Percentiles rank a stretch among this genome's conserved stretches.
Conservation (phyloP, 805 yeast species). For the Clavispora vitiphila region DNA sequence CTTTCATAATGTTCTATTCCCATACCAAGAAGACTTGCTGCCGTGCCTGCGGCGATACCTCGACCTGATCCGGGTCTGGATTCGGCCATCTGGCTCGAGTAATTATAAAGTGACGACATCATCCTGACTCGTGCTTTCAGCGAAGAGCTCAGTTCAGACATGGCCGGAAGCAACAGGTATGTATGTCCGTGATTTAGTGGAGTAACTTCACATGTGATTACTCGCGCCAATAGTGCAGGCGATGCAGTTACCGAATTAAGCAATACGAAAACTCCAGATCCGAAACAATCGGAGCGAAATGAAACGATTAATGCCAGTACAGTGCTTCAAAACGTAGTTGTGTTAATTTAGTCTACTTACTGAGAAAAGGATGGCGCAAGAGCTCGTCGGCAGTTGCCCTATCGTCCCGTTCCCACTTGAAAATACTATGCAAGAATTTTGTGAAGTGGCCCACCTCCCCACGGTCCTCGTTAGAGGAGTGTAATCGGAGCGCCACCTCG, state of each 20-base stretch:
- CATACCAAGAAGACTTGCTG: conserved; percentile 30
- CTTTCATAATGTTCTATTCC: conserved; percentile 21
- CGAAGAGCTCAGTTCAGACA: conserved; percentile 1
- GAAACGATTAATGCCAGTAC: no score
- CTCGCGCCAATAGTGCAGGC: neutral
- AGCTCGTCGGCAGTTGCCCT: conserved; percentile 8
- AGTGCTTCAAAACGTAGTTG: neutral
- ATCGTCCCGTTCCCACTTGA: conserved; percentile 30
- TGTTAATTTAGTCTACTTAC: neutral
- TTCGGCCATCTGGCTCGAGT: conserved; percentile 24
- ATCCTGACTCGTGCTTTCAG: conserved; percentile 6
- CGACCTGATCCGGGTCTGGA: conserved; percentile 21
- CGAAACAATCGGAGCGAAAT: no score
- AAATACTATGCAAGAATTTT: conserved; percentile 24
- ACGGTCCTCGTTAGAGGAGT: conserved; percentile 10
- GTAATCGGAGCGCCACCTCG: conserved; percentile 25
- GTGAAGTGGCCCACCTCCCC: conserved; percentile 16
- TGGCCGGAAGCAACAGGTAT: neutral
- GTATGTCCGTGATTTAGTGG: neutral
- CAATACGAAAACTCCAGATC: no score
- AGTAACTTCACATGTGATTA: neutral
- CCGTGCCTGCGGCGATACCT: conserved; percentile 35
- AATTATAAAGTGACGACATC: conserved; percentile 17
- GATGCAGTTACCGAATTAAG: no score
- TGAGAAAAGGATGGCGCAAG: neutral